Evolutionary conservation across 352 stramenopile genomes (phyloP).

Genomic region (Globisporangium radiosum): DNA sequence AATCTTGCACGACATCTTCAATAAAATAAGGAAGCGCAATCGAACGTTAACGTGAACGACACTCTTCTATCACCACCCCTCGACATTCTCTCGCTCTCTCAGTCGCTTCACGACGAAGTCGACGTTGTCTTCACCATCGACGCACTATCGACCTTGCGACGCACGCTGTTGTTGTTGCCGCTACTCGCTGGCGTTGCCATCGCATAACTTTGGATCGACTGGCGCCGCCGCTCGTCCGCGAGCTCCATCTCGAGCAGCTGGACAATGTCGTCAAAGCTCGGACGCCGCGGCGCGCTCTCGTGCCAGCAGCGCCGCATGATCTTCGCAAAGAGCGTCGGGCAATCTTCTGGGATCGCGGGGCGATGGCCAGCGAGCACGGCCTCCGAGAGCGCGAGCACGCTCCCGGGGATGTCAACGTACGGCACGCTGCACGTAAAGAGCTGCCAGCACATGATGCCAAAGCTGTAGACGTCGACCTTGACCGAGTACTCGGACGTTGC

Average conservation of each 20-base stretch:
- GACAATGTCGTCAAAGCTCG: conserved; percentile 75
- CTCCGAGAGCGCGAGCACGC: conserved; percentile 64
- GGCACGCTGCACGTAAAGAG: conserved; percentile 65
- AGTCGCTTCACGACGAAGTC: too few relatives aligned
- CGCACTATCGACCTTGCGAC: neutral
- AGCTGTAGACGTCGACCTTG: conserved; percentile 85
- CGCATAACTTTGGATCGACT: conserved; percentile 11
- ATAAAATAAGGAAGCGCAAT: too few relatives aligned
- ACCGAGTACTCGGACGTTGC: conserved; percentile 65
- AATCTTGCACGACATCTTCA: too few relatives aligned
- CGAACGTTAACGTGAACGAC: too few relatives aligned
- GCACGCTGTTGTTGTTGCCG: neutral
- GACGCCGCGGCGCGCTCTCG: conserved; percentile 54
- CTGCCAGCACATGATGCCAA: conserved; percentile 83
- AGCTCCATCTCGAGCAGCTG: conserved; percentile 72
- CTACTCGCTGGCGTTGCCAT: neutral
- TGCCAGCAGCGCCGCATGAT: conserved; percentile 83
- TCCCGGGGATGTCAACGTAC: conserved; percentile 75
- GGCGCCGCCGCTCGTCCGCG: conserved; percentile 33
- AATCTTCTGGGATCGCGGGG: conserved; percentile 49
- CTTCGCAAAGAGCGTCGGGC: conserved; percentile 64
- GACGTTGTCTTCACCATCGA: too few relatives aligned
- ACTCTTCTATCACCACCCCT: too few relatives aligned
- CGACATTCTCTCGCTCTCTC: too few relatives aligned
- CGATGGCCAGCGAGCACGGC: conserved; percentile 60